These are phyloP conservation scores for Kodamaea suecica DNA, from an alignment of 1,139 yeast genomes.

Conservation along the genomic window DNA sequence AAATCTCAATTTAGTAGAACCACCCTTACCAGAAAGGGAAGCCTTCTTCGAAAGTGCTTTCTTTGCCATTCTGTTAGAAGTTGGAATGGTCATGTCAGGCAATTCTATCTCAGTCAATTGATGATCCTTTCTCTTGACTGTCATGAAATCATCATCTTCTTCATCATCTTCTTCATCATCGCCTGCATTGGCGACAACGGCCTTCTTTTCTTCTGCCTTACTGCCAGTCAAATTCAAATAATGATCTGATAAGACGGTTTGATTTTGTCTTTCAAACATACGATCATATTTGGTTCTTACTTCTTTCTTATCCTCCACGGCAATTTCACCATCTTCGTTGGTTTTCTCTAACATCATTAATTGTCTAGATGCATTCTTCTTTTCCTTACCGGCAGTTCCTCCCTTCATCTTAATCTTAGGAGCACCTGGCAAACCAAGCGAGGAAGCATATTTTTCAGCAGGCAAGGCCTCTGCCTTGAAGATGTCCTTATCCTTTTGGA, in stretches of 20 bases:
- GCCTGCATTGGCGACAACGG: constrained; percentile 25
- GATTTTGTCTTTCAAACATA: constrained; percentile 94
- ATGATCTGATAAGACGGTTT: constrained; percentile 86
- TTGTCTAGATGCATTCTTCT: constrained; percentile 79
- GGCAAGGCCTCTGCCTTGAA: constrained; percentile 77
- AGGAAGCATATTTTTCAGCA: constrained; percentile 77
- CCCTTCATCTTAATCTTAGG: constrained; percentile 80
- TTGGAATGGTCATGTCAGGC: constrained; percentile 58
- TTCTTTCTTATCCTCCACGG: constrained; percentile 25
- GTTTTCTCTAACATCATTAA: constrained; percentile 55
- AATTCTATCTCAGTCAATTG: constrained; percentile 60
- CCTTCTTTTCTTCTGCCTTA: constrained; percentile 21
- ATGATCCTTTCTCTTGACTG: constrained; percentile 75
- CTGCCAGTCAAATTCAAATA: constrained; percentile 65
- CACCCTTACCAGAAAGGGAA: constrained; percentile 59
- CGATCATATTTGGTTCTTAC: constrained; percentile 88
- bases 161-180: constrained; percentile 43
- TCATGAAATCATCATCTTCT: constrained; percentile 68
- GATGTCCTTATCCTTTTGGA: constrained; percentile 85
- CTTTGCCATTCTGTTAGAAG: constrained; percentile 85
- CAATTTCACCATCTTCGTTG: constrained; percentile 64
- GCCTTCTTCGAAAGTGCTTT: constrained; percentile 85
- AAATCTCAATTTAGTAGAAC: constrained; percentile 75
- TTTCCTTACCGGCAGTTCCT: constrained; percentile 57
- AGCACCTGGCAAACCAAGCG: constrained; percentile 93